Conservation (phyloP, 257 asterid genomes). For the Vinca minor region DNA sequence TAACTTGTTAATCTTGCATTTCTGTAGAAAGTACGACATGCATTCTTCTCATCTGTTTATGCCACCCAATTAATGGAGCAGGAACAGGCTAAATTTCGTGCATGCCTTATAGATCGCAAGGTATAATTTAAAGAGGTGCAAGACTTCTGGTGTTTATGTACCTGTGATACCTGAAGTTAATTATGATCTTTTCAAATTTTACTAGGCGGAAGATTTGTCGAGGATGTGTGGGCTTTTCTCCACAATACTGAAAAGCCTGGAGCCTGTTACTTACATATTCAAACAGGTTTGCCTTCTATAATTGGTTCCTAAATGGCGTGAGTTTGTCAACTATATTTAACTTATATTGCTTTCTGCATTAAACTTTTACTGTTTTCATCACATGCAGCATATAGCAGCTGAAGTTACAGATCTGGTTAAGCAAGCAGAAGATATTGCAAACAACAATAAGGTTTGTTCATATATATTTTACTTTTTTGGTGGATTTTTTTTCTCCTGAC, state of each 20-base stretch:
- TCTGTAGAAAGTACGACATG: conserved; percentile 72
- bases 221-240: conserved; percentile 96
- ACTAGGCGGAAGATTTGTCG: conserved; percentile 77
- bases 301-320: too few relatives aligned
- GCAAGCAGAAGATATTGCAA: conserved; percentile 98
- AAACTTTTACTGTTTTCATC: conserved; percentile 15
- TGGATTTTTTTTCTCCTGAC: neutral
- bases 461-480: neutral
- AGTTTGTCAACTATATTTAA: neutral
- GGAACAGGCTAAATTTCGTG: conserved; percentile 96
- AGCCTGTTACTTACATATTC: conserved; percentile 66
- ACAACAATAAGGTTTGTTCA: conserved; percentile 66
- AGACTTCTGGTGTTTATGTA: neutral
- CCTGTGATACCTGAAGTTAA: too few relatives aligned
- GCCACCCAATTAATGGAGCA: conserved; percentile 88
- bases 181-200: neutral
- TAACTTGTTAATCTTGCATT: conserved; percentile 1
- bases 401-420: conserved; percentile 89
- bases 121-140: conserved; percentile 23
- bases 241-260: conserved; percentile 69
- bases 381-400: conserved; percentile 78
- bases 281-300: conserved; percentile 56
- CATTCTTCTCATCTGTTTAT: conserved; percentile 73
- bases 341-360: conserved; percentile 8
- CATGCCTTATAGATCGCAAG: conserved; percentile 90